A percentile compares a stretch with the other conserved stretches of the same genome.
These are phyloP conservation scores for Yamadazyma nakazawae DNA, from an alignment of 805 yeast genomes.

Conservation along the genomic window DNA sequence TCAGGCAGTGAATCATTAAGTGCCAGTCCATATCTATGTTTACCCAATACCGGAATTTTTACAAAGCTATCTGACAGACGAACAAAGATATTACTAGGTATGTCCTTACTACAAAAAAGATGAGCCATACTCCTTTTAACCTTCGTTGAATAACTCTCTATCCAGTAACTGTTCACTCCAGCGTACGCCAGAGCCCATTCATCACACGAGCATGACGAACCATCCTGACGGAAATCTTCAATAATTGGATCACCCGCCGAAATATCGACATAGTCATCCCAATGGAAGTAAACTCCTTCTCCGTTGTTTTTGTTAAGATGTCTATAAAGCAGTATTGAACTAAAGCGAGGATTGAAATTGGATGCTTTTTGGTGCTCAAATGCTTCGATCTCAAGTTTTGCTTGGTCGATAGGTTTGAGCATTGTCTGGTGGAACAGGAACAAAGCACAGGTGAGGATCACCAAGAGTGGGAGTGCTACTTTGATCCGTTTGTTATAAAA, in stretches of 20 bases:
- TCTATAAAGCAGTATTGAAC: slow-evolving; percentile 12
- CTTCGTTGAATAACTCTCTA: slow-evolving; percentile 32
- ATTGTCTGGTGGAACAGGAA: slow-evolving; percentile 13
- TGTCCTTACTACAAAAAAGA: slow-evolving; percentile 28
- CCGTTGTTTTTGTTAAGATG: slow-evolving; percentile 7
- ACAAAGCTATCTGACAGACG: slow-evolving; percentile 23
- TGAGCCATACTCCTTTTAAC: slow-evolving; percentile 32
- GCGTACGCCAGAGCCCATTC: slow-evolving; percentile 19
- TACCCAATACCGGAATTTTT: slow-evolving; percentile 28
- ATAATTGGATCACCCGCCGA: slow-evolving; percentile 22
- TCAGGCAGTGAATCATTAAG: neutral
- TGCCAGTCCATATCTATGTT: slow-evolving; percentile 19
- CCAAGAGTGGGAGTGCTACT: slow-evolving; percentile 12
- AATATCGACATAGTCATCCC: slow-evolving; percentile 41
- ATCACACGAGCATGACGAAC: slow-evolving; percentile 25
- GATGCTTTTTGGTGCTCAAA: slow-evolving; percentile 21
- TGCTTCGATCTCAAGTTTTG: slow-evolving; percentile 20
- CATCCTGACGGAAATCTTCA: slow-evolving; percentile 13
- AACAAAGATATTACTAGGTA: slow-evolving; percentile 25
- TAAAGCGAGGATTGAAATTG: slow-evolving; percentile 25
- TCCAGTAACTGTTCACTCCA: slow-evolving; percentile 29
- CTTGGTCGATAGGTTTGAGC: slow-evolving; percentile 20
- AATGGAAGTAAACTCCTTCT: slow-evolving; percentile 18
- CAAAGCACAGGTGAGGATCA: slow-evolving; percentile 10
- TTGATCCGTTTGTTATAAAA: slow-evolving; percentile 19